Evolutionary conservation across 768 basidiomycete genomes (phyloP), one percentile per base, ranked within the genome.

Genomic region (Termitomyces titanicus): DNA sequence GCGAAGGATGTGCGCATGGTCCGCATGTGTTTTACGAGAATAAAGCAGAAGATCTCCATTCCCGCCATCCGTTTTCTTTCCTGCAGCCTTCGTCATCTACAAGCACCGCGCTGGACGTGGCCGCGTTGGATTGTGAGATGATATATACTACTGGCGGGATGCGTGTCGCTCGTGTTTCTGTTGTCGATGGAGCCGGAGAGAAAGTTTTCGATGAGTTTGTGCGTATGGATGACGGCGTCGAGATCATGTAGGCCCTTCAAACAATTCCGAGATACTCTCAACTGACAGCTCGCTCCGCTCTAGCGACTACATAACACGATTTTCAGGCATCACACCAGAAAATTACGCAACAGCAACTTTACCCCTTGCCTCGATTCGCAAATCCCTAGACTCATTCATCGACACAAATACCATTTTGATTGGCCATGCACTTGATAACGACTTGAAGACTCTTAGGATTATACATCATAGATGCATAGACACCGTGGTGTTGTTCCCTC

Each of bases 101-200:
- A 5, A 37, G 48, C 3, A 25, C 63, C 1, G 74, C 80, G 1
- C 72, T 92, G 43, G 90, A 94, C 54, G 81, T 98, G 4, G 90
- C 86, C 5, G 92, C 92, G 0, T 75, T 98, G 47, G 97, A 99
- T 68, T 98, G 97, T 66, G 97, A 99, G 71, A 94, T 98, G 91
- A 79, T 98, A 9, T 94, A 95, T 72, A 90, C 93, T 0, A 98
- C 95, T 0, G 91, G 89, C 5, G 97, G 97, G 0, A 84, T 93
- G 80, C 85, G 88, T 20, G 84, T 97, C 3, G 96, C 94, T 3
- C 82, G 97, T 3, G 85, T 97, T 2, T 97, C 95, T 0, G 83
- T 96, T 7, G 83, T 98, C 2, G 89, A 96, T 65, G 87, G 85
- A 8, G 67, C 76, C 1, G 93, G 92, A 1, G 72, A 74, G 25